A percentile compares a stretch with the other conserved stretches of the same genome.
Conservation (phyloP, 2,329 filamentous ascomycete genomes). For the Exophiala viscosa region DNA sequence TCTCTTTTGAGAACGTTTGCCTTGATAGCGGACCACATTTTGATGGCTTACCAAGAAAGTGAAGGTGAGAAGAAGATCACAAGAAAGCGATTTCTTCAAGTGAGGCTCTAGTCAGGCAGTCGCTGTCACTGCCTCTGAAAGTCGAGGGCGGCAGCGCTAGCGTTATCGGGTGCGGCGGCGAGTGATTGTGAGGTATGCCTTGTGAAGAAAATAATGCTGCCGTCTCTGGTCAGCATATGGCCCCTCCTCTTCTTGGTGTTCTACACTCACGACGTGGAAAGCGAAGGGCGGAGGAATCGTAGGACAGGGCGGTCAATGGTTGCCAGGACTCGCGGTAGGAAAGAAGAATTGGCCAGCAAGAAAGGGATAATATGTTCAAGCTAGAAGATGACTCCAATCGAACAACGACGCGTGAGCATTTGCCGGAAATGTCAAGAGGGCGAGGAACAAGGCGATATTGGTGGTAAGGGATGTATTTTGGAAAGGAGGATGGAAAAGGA, state of each 20-base stretch:
- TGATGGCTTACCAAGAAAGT: constrained; percentile 14
- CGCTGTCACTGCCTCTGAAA: too few relatives aligned
- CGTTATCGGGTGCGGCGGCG: too few relatives aligned
- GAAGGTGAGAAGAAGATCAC: constrained; percentile 1
- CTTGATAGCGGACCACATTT: constrained; percentile 7
- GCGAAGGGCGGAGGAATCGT: constrained; percentile 11
- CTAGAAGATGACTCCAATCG: constrained; percentile 10
- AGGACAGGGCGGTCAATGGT: constrained; percentile 19
- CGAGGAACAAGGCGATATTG: neutral
- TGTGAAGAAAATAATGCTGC: neutral
- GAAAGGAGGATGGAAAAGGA: neutral
- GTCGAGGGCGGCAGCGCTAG: too few relatives aligned
- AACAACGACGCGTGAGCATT: constrained; percentile 19
- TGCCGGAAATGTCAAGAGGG: constrained; percentile 22
- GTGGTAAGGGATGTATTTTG: too few relatives aligned
- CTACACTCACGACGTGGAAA: constrained; percentile 12
- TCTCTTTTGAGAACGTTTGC: neutral
- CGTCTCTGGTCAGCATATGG: neutral
- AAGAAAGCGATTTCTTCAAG: neutral
- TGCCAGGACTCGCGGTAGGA: constrained; percentile 10
- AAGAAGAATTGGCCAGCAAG: constrained; percentile 24
- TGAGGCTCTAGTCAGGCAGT: too few relatives aligned
- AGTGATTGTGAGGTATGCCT: too few relatives aligned
- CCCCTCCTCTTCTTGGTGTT: constrained; percentile 4
- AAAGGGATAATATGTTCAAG: constrained; percentile 19